Evolutionary conservation across 352 stramenopile species (phyloP), one percentile per base, ranked within the genome.

Genomic region (Blastocystis sp.): DNA sequence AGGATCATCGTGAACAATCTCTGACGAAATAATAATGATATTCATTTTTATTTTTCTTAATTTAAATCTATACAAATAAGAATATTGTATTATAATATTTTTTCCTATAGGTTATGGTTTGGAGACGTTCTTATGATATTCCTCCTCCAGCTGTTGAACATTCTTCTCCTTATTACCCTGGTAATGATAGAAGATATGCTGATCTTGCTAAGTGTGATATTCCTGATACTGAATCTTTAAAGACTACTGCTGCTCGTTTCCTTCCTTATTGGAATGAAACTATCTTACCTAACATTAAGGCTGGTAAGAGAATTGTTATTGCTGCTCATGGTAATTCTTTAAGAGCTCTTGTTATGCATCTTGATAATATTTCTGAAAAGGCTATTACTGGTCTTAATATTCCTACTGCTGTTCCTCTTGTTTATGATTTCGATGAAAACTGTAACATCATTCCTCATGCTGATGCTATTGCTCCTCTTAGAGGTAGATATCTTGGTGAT

Each of bases 391-490:
- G 86, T 28, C 77, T 96, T 40, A 94, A 95, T 77, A 94, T 95
- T 69, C 85, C 82, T 18, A 94, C 86, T 11, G 88, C 82, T 30
- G 80, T 88, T 39, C 88, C 88, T 23, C 76, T 95, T 27, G 80
- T 95, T 62, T 95, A 93, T 76, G 82, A 95, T 69, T 67, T 98
- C 58, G 89, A 98, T 73, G 86, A 94, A 57, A 82, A 96, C 75
- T 75, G 95, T 64, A 90, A 93, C 65, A 78, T 83, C 0, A 83
- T 97, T 66, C 76, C 75, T 24, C 81, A 94, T 71, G 68, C 77
- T 31, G 80, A 91, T 52, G 84, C 84, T 40, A 91, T 91, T 47
- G 80, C 65, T 32, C 77, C 77, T 0, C 70, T 95, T 39, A 70
- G 72, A 64, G 81, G 80, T 58, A 70, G 70, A 55, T 90, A 88